These are phyloP conservation scores for Neurospora sp. DNA, from an alignment of 495 filamentous ascomycete species.

Conservation along the genomic window DNA sequence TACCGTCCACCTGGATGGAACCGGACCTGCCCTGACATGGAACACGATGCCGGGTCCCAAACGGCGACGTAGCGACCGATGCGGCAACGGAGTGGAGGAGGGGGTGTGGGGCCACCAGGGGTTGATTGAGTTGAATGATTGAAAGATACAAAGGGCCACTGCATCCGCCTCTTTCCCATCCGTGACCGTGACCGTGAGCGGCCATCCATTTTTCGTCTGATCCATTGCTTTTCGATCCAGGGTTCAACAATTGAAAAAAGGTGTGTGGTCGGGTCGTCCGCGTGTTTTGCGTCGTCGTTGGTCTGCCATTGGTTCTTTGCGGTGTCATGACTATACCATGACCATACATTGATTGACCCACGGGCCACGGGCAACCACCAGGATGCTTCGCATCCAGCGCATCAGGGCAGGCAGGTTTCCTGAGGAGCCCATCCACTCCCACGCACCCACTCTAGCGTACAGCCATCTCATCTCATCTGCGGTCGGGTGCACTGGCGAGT, in stretches of 20 bases:
- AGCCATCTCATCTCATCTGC: not conserved
- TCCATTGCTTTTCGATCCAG: not conserved
- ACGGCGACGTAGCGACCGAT: not conserved
- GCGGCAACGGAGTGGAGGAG: not conserved
- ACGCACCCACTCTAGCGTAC: not conserved
- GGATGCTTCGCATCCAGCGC: not conserved
- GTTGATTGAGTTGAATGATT: not conserved
- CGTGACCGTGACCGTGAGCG: not conserved
- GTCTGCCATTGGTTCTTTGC: not conserved
- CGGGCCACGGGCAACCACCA: not conserved
- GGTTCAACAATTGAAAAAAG: not conserved
- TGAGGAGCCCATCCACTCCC: not conserved
- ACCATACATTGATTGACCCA: not conserved
- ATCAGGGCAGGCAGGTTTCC: not conserved
- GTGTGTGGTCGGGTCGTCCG: not conserved
- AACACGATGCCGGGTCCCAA: slow-evolving; percentile 1
- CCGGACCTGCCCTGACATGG: not conserved
- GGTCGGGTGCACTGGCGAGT: not conserved
- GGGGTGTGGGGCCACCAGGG: not conserved
- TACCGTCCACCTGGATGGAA: not conserved
- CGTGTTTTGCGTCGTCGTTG: not conserved
- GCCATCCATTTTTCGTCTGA: not conserved
- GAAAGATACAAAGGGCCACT: not conserved
- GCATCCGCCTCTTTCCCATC: not conserved
- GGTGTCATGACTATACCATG: not conserved